Evolutionary conservation across 257 asterid genomes (phyloP), one percentile per base, ranked within the genome.

Genomic region (Perilla frutescens): DNA sequence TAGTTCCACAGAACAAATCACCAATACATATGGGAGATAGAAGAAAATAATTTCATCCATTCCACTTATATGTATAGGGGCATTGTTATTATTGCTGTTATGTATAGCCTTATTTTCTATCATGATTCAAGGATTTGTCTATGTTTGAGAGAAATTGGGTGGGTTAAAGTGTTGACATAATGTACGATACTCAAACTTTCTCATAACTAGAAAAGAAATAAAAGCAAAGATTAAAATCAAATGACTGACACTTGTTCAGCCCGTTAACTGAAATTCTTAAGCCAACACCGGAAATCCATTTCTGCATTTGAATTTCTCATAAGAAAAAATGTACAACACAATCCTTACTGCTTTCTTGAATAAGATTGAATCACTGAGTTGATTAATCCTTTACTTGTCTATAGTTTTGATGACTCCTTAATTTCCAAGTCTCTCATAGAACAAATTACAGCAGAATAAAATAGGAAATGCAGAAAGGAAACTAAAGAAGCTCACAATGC

Each of bases 401-500:
- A 57, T 45, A 40, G 11, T 56, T 59, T 55, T 49, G 26, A 59
- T 49, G 40, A 31, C 37, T 56, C 26, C 66, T 34, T 8, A 53
- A 66, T 3, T 31, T 31, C 32, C 73, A 71, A 55, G 39, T 56
- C 50, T 60, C 54, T 0, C 13, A 5, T 29, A 14, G 43, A 5
- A 66, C 76, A 54, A 39, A 10, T 47, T 13, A 34, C 20, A 48
- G 49, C 43, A 74, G 65, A 59, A 36, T 15, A 20, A 55, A 66
- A 20, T 47, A 40, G 50, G 34, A 56, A 32, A 66, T 13, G 61
- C 44, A 70, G 54, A 55, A 64, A 62, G 72, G 11, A 60, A 54
- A 53, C 50, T 20, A 43, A 59, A 50, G 70, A 62, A 70, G 62
- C 96, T 84, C 88, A 94, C 98, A 64, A 90, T 87, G 88, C 96